phyloP scores from a whole-genome alignment of 805 yeast genomes.

The Yamadazyma scolyti region DNA sequence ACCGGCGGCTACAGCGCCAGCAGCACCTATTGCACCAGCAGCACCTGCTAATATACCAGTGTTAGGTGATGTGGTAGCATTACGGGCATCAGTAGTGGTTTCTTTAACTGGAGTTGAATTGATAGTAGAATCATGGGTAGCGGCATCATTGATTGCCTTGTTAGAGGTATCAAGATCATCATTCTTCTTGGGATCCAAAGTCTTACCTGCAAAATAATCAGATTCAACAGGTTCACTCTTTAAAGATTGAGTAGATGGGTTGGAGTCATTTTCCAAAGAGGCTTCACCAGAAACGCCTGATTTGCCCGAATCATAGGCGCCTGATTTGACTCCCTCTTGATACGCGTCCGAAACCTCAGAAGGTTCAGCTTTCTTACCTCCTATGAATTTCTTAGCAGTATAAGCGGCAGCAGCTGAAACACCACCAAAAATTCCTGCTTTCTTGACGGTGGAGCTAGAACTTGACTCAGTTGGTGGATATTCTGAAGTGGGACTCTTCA shows the following conservation, averaged over 20 bases:
- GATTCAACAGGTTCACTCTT: neutral
- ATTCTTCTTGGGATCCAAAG: slow-evolving; percentile 12
- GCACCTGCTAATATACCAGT: slow-evolving; percentile 17
- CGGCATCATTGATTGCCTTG: slow-evolving; percentile 1
- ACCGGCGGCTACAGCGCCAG: slow-evolving; percentile 12
- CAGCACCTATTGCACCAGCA: slow-evolving; percentile 22
- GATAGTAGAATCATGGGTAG: slow-evolving; percentile 1
- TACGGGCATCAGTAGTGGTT: neutral
- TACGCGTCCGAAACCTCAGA: slow-evolving; percentile 14
- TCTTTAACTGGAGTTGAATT: slow-evolving; percentile 1
- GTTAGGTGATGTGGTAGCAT: slow-evolving; percentile 5
- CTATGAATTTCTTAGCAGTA: slow-evolving; percentile 6
- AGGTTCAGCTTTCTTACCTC: slow-evolving; percentile 1
- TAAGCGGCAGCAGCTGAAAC: slow-evolving; percentile 11
- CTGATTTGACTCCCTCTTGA: slow-evolving; percentile 14
- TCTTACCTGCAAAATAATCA: slow-evolving; percentile 1
- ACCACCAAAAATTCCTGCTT: slow-evolving; percentile 10
- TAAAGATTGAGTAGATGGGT: too few species aligned
- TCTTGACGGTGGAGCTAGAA: slow-evolving; percentile 4
- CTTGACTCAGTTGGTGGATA: slow-evolving; percentile 4
- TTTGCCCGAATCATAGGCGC: slow-evolving; percentile 17
- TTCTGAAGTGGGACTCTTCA: slow-evolving; percentile 10
- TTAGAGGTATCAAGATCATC: neutral
- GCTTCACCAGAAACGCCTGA: too few species aligned
- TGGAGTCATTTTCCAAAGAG: too few species aligned